These are phyloP conservation scores for Microbotryum violaceum DNA, from an alignment of 1,284 basidiomycete species.

Conservation along the genomic window DNA sequence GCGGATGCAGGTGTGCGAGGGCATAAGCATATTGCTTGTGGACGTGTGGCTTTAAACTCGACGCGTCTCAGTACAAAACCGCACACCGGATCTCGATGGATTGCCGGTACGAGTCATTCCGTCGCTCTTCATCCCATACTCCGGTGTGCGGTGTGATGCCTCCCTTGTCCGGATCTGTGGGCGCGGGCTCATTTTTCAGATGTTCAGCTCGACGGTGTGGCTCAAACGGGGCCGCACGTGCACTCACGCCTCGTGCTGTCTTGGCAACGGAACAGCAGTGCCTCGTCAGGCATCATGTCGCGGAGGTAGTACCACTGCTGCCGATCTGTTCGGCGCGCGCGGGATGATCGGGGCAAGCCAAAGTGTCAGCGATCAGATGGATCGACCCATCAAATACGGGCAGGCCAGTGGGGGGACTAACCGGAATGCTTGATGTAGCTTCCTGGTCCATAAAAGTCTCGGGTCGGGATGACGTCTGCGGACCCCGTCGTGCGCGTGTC, in stretches of 20 bases:
- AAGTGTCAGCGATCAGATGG: too few relatives aligned
- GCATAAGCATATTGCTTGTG: too few relatives aligned
- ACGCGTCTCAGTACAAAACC: slow-evolving; percentile 2
- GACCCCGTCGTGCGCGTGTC: slow-evolving; percentile 28
- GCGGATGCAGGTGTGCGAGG: too few relatives aligned
- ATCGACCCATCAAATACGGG: too few relatives aligned
- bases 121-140: slow-evolving; percentile 5
- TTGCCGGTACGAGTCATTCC: slow-evolving; percentile 1
- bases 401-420: background rate
- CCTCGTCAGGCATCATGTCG: slow-evolving; percentile 7
- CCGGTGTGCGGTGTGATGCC: slow-evolving; percentile 6
- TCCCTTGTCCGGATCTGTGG: background rate
- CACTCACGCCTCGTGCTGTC: background rate
- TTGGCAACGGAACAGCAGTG: slow-evolving; percentile 9
- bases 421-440: background rate
- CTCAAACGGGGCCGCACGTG: too few relatives aligned
- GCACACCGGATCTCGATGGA: slow-evolving; percentile 6
- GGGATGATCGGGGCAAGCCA: too few relatives aligned
- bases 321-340: background rate
- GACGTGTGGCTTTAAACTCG: too few relatives aligned
- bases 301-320: slow-evolving; percentile 8
- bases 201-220: too few relatives aligned
- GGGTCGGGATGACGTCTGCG: slow-evolving; percentile 1
- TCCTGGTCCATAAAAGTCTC: slow-evolving; percentile 9
- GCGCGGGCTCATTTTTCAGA: too few relatives aligned